A percentile compares a stretch with the other conserved stretches of the same genome.
phyloP scores from a whole-genome alignment of 371 early-diverging fungal species.

The Haplosporangium sp. region DNA sequence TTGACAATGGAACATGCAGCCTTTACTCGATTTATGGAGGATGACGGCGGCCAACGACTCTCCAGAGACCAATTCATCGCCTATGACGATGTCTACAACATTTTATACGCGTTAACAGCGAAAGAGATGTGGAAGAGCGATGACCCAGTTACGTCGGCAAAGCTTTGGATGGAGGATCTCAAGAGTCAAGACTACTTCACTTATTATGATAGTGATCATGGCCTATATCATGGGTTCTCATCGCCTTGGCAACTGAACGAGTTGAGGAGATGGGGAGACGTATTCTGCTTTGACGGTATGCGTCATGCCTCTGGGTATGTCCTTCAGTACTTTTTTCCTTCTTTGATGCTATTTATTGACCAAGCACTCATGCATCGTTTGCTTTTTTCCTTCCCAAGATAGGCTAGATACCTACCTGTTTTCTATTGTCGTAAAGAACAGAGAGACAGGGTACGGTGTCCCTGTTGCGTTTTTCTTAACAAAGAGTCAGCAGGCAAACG shows the following conservation, averaged over 20 bases:
- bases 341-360: neutral
- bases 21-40: neutral
- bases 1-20: slow-evolving; percentile 20
- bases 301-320: slow-evolving; percentile 7
- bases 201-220: neutral
- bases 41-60: neutral
- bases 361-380: neutral
- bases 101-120: slow-evolving; percentile 1
- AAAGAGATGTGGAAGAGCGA: neutral
- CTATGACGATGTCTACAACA: slow-evolving; percentile 13
- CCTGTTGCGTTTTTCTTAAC: slow-evolving; percentile 17
- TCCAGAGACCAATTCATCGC: slow-evolving; percentile 10
- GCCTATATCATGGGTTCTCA: slow-evolving; percentile 2
- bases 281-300: slow-evolving; percentile 8
- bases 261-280: slow-evolving; percentile 4
- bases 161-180: slow-evolving; percentile 8
- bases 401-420: slow-evolving; percentile 3
- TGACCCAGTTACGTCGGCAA: neutral
- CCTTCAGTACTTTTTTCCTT: neutral
- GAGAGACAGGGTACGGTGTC: slow-evolving; percentile 6
- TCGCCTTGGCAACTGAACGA: slow-evolving; percentile 10
- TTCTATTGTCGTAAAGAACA: slow-evolving; percentile 10
- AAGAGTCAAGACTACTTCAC: neutral
- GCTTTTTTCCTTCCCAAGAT: too few relatives aligned
- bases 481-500: neutral